A percentile compares a stretch with the other conserved stretches of the same genome.
These are phyloP conservation scores for Candida andamanensis DNA, from an alignment of 805 yeast genomes.

Conservation along the genomic window DNA sequence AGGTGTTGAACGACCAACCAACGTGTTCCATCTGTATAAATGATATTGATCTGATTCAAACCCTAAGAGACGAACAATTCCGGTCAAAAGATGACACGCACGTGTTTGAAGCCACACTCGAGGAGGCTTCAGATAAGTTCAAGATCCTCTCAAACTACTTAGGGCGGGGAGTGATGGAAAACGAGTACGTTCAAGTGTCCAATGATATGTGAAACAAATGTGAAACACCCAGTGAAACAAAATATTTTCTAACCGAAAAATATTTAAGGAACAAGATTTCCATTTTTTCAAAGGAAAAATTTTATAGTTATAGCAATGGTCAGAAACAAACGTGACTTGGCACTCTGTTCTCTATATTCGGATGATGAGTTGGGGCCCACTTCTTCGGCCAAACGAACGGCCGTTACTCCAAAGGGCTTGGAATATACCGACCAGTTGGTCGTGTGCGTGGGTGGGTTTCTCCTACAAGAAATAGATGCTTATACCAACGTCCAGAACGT, in stretches of 20 bases:
- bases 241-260: not conserved
- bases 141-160: constrained; percentile 74
- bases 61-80: constrained; percentile 54
- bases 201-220: constrained; percentile 6
- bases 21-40: constrained; percentile 72
- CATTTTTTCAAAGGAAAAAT: too few species aligned
- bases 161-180: constrained; percentile 82
- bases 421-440: too few species aligned
- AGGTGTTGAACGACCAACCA: constrained; percentile 7
- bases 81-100: constrained; percentile 60
- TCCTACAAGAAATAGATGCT: too few species aligned
- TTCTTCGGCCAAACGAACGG: too few species aligned
- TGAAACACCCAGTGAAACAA: constrained; percentile 2
- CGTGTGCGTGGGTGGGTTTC: too few species aligned
- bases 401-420: too few species aligned
- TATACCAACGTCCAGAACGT: too few species aligned
- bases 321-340: constrained; percentile 4
- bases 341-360: constrained; percentile 2
- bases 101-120: constrained; percentile 53
- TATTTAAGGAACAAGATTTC: too few species aligned
- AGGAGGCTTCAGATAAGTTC: constrained; percentile 56
- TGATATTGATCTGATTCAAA: constrained; percentile 62
- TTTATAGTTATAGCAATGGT: not conserved
- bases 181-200: constrained; percentile 16
- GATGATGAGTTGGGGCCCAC: constrained; percentile 1